A percentile compares a stretch with the other conserved stretches of the same genome.
phyloP scores from a whole-genome alignment of 345 rosid species.

The Eucalyptus pauciflora region DNA sequence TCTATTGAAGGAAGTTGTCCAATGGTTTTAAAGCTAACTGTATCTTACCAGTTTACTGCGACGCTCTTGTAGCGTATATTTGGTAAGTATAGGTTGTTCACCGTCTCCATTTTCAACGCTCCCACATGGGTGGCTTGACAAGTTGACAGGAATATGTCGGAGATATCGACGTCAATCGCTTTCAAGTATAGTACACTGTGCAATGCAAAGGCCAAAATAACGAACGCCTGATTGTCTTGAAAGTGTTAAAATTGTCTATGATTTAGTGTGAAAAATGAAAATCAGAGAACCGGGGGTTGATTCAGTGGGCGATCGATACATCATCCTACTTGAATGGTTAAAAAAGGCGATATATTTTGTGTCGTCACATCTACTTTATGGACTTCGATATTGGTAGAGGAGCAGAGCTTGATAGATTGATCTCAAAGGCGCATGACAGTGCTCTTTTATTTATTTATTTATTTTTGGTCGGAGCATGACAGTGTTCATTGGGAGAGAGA shows the following conservation, averaged over 20 bases:
- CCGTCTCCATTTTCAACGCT: neutral
- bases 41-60: neutral
- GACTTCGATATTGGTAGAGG: neutral
- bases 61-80: neutral
- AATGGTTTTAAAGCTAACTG: neutral
- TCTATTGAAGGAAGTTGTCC: neutral
- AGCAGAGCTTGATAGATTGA: neutral
- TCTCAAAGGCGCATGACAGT: neutral
- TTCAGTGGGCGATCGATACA: neutral
- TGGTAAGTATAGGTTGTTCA: neutral
- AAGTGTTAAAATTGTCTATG: neutral
- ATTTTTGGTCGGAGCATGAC: neutral
- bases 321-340: neutral
- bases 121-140: neutral
- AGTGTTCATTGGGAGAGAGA: neutral
- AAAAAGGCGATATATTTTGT: neutral
- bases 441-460: neutral
- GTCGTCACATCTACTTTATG: neutral
- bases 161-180: neutral
- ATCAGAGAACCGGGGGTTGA: neutral
- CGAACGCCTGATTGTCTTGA: neutral
- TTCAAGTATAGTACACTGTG: neutral
- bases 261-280: neutral
- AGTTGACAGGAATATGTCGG: neutral
- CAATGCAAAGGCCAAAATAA: neutral